Conservation (phyloP, 495 filamentous ascomycete genomes). For the Paragyromitra xinjiangensis region DNA sequence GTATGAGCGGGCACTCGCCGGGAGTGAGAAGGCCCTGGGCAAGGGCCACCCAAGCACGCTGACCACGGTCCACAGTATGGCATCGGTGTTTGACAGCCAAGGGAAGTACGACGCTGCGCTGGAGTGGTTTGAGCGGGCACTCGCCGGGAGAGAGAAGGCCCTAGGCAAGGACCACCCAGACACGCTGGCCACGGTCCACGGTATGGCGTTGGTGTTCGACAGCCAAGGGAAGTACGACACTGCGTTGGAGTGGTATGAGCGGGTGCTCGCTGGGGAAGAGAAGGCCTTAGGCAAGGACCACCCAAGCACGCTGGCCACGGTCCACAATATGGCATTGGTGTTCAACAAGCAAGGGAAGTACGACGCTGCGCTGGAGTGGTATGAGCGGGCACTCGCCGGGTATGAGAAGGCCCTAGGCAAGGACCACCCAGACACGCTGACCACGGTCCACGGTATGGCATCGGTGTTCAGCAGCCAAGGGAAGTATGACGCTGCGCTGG, state of each 20-base stretch:
- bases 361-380: constrained; percentile 46
- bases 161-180: constrained; percentile 46
- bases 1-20: constrained; percentile 14
- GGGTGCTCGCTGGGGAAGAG: constrained; percentile 44
- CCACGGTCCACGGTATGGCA: constrained; percentile 4
- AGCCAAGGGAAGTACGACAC: constrained; percentile 16
- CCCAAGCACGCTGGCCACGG: background rate
- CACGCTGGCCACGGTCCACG: constrained; percentile 25
- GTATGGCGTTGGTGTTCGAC: constrained; percentile 4
- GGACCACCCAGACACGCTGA: constrained; percentile 47
- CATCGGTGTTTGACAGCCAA: background rate
- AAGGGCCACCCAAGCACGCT: constrained; percentile 5
- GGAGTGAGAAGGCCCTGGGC: background rate
- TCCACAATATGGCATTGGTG: background rate
- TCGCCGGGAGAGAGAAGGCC: constrained; percentile 45
- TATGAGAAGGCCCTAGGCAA: constrained; percentile 45
- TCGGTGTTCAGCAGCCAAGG: background rate
- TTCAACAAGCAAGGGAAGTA: background rate
- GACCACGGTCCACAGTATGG: constrained; percentile 9
- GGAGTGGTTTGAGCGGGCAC: constrained; percentile 47
- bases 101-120: constrained; percentile 41
- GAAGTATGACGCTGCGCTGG: constrained; percentile 39
- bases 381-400: no score
- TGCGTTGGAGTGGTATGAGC: constrained; percentile 48
- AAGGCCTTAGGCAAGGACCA: constrained; percentile 49